Evolutionary conservation across 495 filamentous ascomycete species (phyloP).

Genomic region (Daldinia vernicosa): DNA sequence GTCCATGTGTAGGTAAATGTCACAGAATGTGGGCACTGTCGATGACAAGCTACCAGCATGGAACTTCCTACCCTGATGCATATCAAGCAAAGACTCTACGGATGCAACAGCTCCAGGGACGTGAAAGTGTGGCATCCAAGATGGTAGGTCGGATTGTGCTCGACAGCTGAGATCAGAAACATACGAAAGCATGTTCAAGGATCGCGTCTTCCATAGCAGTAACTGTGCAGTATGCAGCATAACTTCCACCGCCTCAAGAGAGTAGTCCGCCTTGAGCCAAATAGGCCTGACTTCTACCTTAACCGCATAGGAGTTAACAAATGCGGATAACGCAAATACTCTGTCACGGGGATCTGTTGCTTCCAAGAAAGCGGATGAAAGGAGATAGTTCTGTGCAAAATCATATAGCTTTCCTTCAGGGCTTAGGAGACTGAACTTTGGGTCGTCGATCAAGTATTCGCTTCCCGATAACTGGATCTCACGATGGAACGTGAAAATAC

Average conservation of each 20-base stretch:
- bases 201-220: slow-evolving; percentile 24
- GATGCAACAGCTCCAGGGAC: slow-evolving; percentile 26
- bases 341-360: slow-evolving; percentile 37
- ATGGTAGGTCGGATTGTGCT: slow-evolving; percentile 23
- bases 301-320: slow-evolving; percentile 19
- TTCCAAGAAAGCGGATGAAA: slow-evolving; percentile 29
- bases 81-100: slow-evolving; percentile 18
- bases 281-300: slow-evolving; percentile 7
- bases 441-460: slow-evolving; percentile 8
- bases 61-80: slow-evolving; percentile 27
- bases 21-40: slow-evolving; percentile 3
- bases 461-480: slow-evolving; percentile 22
- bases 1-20: slow-evolving; percentile 20
- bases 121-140: slow-evolving; percentile 38
- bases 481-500: slow-evolving; percentile 31
- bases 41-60: slow-evolving; percentile 23
- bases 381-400: slow-evolving; percentile 25
- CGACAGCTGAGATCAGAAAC: slow-evolving; percentile 17
- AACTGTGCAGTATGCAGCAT: slow-evolving; percentile 25
- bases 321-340: slow-evolving; percentile 31
- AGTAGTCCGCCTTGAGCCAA: slow-evolving; percentile 33
- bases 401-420: slow-evolving; percentile 23
- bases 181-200: slow-evolving; percentile 30
- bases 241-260: slow-evolving; percentile 21
- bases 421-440: slow-evolving; percentile 14